Conservation (phyloP, 2,329 filamentous ascomycete species). For the Sporothrix curviconia region DNA sequence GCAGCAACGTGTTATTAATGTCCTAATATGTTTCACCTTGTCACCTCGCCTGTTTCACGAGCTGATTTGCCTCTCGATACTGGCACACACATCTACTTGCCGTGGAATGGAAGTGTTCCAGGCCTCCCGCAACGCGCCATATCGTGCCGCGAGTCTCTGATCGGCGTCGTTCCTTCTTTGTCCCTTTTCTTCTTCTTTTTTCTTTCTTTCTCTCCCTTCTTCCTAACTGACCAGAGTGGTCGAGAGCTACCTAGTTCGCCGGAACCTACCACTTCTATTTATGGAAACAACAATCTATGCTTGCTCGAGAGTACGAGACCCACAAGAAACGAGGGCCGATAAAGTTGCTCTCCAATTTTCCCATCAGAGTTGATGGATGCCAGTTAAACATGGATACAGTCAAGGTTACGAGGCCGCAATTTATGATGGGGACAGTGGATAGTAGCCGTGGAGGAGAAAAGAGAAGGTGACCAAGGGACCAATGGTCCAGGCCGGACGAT, state of each 20-base stretch:
- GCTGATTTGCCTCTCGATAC: background rate
- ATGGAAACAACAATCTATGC: conserved; percentile 14
- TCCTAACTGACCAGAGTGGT: background rate
- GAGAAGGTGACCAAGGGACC: background rate
- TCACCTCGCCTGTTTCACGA: background rate
- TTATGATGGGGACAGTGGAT: too few species aligned
- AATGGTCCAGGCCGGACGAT: background rate
- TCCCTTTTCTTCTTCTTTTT: background rate
- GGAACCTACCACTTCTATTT: conserved; percentile 12
- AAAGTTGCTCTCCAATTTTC: background rate
- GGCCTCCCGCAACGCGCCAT: conserved; percentile 8
- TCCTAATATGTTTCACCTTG: background rate
- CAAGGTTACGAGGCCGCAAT: too few species aligned
- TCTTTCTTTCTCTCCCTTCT: background rate
- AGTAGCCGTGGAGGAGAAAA: background rate
- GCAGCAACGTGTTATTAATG: conserved; percentile 2
- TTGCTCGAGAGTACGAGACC: background rate
- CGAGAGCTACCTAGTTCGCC: background rate
- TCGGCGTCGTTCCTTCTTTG: background rate
- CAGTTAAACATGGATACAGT: background rate
- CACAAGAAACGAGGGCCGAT: conserved; percentile 5
- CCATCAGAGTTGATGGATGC: background rate
- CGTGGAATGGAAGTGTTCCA: conserved; percentile 10
- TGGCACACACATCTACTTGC: background rate
- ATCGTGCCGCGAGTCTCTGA: conserved; percentile 5